A percentile compares a stretch with the other conserved stretches of the same genome.
Evolutionary conservation across 257 asterid genomes (phyloP).

Genomic region (Solanum ossicruentum): DNA sequence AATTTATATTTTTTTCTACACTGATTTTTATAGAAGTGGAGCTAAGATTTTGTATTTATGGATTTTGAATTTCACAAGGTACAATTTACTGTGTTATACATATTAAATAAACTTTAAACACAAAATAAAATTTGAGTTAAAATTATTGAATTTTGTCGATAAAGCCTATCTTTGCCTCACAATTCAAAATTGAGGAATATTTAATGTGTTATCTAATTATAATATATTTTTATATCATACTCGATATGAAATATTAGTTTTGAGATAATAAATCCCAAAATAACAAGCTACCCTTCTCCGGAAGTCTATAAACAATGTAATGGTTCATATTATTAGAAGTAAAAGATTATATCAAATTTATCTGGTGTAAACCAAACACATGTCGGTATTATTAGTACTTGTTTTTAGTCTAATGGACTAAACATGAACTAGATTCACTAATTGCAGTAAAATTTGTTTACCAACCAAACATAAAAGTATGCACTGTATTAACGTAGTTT

Average conservation of each 20-base stretch:
- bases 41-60: not conserved
- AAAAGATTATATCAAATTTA: not conserved
- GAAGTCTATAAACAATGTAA: not conserved
- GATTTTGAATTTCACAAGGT: not conserved
- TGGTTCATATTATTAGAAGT: not conserved
- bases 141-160: not conserved
- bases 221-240: not conserved
- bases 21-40: not conserved
- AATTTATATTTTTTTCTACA: not conserved
- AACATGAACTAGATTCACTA: no score
- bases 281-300: no score
- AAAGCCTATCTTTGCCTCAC: not conserved
- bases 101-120: not conserved
- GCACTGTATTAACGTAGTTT: not conserved
- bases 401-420: no score
- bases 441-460: not conserved
- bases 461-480: not conserved
- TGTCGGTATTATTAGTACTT: not conserved
- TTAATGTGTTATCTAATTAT: not conserved
- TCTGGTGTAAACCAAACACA: not conserved
- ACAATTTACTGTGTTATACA: not conserved
- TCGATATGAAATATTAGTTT: not conserved
- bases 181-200: not conserved
- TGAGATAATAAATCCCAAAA: not conserved
- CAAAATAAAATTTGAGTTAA: not conserved